Evolutionary conservation across 192 early-diverging fungal species (phyloP).

Genomic region (Physocladia obscura): DNA sequence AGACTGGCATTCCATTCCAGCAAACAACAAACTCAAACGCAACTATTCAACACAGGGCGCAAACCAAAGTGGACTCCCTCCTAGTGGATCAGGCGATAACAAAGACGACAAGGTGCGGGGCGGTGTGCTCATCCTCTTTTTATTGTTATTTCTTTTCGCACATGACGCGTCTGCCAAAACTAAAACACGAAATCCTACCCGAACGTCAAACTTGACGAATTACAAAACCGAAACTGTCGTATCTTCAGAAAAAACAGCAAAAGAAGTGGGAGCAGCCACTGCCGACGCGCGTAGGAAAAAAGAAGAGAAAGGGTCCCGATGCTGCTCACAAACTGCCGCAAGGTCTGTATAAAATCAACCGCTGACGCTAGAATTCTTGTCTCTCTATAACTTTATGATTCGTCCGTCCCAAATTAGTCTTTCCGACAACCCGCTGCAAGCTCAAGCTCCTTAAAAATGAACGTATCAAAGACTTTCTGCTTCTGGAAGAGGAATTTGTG

Average conservation of each 20-base stretch:
- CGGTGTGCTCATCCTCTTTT: too few species aligned
- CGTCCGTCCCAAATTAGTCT: conserved; percentile 62
- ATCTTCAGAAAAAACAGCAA: neutral
- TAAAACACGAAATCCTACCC: too few species aligned
- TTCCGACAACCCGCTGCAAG: conserved; percentile 94
- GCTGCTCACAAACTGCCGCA: conserved; percentile 86
- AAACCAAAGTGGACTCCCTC: neutral
- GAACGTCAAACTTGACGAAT: too few species aligned
- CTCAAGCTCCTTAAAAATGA: conserved; percentile 97
- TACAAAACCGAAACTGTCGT: too few species aligned
- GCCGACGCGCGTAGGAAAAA: conserved; percentile 98
- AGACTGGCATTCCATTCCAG: too few species aligned
- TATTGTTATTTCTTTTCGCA: neutral
- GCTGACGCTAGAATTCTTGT: too few species aligned
- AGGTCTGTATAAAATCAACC: too few species aligned
- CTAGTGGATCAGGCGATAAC: neutral
- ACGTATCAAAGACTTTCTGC: conserved; percentile 96
- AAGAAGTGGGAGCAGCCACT: conserved; percentile 68
- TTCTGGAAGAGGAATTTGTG: conserved; percentile 99
- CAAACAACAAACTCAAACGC: too few species aligned
- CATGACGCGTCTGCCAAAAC: neutral
- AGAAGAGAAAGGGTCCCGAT: conserved; percentile 94
- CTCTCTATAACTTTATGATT: conserved; percentile 3
- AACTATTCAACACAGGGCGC: conserved; percentile 23
- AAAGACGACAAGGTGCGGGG: neutral